Evolutionary conservation across 2,329 filamentous ascomycete species (phyloP), one percentile per base, ranked within the genome.

Genomic region (Cercospora sp.): DNA sequence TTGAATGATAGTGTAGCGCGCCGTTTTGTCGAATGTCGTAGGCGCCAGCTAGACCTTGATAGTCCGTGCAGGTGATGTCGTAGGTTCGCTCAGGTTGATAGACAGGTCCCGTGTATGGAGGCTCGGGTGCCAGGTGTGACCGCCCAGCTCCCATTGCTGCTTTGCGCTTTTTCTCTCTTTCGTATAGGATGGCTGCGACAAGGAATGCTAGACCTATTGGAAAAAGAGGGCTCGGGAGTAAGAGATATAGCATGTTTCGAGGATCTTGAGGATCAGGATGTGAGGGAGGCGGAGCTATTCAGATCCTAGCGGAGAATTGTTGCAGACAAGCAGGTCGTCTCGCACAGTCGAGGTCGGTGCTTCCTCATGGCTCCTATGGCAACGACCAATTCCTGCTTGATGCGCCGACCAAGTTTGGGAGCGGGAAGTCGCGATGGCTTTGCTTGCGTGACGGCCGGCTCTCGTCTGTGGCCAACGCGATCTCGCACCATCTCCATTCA

Each of bases 1-100:
- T 64, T n/a, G 53, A 48, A 23, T 20, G 28, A 20, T 64, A 64
- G 12, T 20, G 51, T 8, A 53, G 23, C 23, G 6, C 18, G 13
- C 62, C 62, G n/a, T 64, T 48, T 36, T 45, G 51, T n/a, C 33
- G 31, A 26, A 64, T 42, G 20, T 58, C 53, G 53, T 59, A 64
- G 16, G n/a, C 16, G 53, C 53, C 62, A n/a, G 51, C 31, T 23
- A 45, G 20, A 26, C 20, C 18, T 23, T 45, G 13, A 7, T 9
- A 20, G 8, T 64, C 16, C 12, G 53, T 59, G 48, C 28, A 57
- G 36, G 28, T 42, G 31, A 64, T 64, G 18, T 64, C 62, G 51
- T 58, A 64, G 31, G 53, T 48, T 12, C 53, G 31, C 16, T 20
- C 26, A 23, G 51, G 16, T 12, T 26, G 30, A 23, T 30, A 64